phyloP scores from a whole-genome alignment of 352 stramenopile species.

The Peronospora destructor region DNA sequence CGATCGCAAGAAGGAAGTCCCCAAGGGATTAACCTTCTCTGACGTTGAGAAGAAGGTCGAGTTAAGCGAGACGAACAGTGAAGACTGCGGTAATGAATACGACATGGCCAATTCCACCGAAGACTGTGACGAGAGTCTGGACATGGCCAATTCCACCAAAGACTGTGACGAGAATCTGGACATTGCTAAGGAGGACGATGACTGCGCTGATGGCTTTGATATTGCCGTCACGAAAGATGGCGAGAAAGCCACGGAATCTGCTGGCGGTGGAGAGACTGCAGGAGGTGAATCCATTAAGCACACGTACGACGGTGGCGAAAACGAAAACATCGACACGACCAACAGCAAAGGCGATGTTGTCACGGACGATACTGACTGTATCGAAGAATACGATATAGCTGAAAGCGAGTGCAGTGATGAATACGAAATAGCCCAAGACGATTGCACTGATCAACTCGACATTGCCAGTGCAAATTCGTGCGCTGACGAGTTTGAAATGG shows the following conservation, averaged over 20 bases:
- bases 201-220: not conserved
- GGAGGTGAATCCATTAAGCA: no score
- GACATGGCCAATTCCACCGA: not conserved
- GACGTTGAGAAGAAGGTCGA: no score
- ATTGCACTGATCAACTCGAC: not conserved
- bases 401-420: not conserved
- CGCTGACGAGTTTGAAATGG: conserved; percentile 12
- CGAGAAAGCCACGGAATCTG: no score
- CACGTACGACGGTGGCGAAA: no score
- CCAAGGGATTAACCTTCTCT: no score
- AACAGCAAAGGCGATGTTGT: no score
- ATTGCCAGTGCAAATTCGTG: conserved; percentile 3
- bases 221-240: no score
- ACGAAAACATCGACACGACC: no score
- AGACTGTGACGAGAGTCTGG: not conserved
- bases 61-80: not conserved
- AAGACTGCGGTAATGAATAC: conserved; percentile 4
- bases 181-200: not conserved
- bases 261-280: no score
- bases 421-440: not conserved
- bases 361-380: no score
- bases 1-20: no score
- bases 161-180: not conserved
- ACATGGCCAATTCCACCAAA: not conserved
- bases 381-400: no score